Evolutionary conservation across 1,284 basidiomycete genomes (phyloP), one percentile per base, ranked within the genome.

Genomic region (Ceratobasidium papillatum): DNA sequence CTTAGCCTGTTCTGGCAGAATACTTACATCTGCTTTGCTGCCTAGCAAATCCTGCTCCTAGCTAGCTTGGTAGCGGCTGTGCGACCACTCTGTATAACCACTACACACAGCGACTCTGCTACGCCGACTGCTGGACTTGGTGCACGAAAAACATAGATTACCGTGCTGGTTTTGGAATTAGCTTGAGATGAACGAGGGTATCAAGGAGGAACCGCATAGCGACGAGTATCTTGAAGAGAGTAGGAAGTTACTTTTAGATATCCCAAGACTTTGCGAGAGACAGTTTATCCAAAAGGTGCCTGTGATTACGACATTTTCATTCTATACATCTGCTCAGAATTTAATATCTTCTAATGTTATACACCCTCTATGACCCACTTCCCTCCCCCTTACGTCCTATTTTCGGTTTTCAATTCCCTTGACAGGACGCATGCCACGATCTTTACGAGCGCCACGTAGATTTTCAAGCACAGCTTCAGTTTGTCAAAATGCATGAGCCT

Each of bases 381-480:
- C 2, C 22, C 8, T 32, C 12, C 14, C 36, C 19, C 12, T 36
- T 19, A 36, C 56, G 8, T 30, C 30, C 8, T 32, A 11, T 17
- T 32, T 64, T n/a, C n/a, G n/a, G 17, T 51, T 9, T 27, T 34
- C 45, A 36, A 19, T 11, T 34, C 7, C 2, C n/a, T 14, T 52
- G 4, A 22, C 43, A 72, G 69, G 69, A 72, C 27, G 69, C 69
- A 36, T 72, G 69, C 45, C 69, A 58, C 19, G 69, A 72, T 34
- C 52, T 72, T n/a, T 72, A 72, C 36, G 69, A 72, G 25, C 69
- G 69, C 17, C 69, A 72, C 52, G 69, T 72, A 30, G 69, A 72
- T 45, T 72, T 72, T 22, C 69, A 72, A 45, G 62, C 58, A 19
- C 69, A 72, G 45, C 56, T 72, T 30, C 69, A 58, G 47, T 72